phyloP scores from a whole-genome alignment of 2,329 filamentous ascomycete genomes.

The Hymenoscyphus occultus region DNA sequence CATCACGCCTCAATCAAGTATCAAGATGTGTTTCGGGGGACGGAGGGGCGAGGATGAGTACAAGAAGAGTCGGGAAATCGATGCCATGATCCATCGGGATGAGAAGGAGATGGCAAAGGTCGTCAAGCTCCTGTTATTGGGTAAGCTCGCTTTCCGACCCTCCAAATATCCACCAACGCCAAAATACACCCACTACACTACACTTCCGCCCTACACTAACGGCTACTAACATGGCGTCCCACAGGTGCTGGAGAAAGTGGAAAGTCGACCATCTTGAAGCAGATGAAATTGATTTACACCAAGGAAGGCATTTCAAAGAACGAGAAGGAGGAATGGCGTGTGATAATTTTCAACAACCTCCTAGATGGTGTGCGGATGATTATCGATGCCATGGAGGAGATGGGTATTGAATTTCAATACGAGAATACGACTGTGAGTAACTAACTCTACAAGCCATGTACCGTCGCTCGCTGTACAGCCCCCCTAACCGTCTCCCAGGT shows the following conservation, averaged over 20 bases:
- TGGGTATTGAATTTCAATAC: conserved; percentile 74
- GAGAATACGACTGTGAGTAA: conserved; percentile 73
- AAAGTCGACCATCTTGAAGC: conserved; percentile 96
- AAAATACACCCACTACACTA: background rate
- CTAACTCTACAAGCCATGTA: background rate
- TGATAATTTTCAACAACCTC: conserved; percentile 93
- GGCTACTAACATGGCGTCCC: conserved; percentile 20
- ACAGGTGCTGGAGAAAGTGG: conserved; percentile 90
- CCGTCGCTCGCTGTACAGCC: conserved; percentile 3
- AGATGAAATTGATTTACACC: conserved; percentile 97
- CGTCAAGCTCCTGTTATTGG: conserved; percentile 89
- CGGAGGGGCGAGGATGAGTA: conserved; percentile 44
- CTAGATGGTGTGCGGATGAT: conserved; percentile 89
- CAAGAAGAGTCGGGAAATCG: conserved; percentile 71
- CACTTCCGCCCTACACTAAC: conserved; percentile 3
- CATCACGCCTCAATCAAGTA: conserved; percentile 20
- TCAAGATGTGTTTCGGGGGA: conserved; percentile 63
- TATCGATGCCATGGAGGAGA: conserved; percentile 84
- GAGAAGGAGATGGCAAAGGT: conserved; percentile 83
- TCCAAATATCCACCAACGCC: background rate
- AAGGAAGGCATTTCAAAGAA: conserved; percentile 79
- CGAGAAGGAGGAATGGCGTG: conserved; percentile 90
- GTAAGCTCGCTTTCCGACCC: conserved; percentile 51
- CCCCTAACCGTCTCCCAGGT: conserved; percentile 50
- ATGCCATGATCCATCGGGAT: conserved; percentile 80